Percentiles rank a stretch among this genome's conserved stretches.
These are phyloP conservation scores for Colletotrichum musae DNA, from an alignment of 2,329 filamentous ascomycete species.

Conservation along the genomic window DNA sequence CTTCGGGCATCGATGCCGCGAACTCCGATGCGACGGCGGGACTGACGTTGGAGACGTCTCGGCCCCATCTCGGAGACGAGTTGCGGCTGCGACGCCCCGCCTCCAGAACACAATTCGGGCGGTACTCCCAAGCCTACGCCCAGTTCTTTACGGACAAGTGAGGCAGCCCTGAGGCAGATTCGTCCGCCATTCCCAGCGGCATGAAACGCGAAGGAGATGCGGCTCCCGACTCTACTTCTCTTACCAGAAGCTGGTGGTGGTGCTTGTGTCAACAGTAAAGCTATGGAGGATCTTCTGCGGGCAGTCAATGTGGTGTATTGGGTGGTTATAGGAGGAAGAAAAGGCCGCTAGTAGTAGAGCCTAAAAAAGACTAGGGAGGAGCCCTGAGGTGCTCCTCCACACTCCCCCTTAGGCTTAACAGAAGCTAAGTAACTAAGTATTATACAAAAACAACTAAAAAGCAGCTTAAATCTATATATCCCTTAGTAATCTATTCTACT, in stretches of 20 bases:
- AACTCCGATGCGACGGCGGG: conserved; percentile 13
- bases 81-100: conserved; percentile 30
- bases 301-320: too few species aligned
- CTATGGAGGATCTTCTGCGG: too few species aligned
- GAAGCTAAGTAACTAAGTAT: too few species aligned
- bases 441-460: too few species aligned
- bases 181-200: not conserved
- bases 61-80: conserved; percentile 23
- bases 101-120: conserved; percentile 33
- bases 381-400: too few species aligned
- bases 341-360: too few species aligned
- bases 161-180: conserved; percentile 16
- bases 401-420: too few species aligned
- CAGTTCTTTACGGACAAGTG: conserved; percentile 9
- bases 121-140: conserved; percentile 15
- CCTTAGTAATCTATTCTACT: too few species aligned
- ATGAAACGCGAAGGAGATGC: not conserved
- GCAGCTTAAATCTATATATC: too few species aligned
- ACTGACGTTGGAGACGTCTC: conserved; percentile 29
- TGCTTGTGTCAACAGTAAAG: conserved; percentile 22
- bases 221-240: too few species aligned
- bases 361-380: too few species aligned
- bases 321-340: too few species aligned
- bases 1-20: conserved; percentile 5
- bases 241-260: conserved; percentile 18